A percentile compares a stretch with the other conserved stretches of the same genome.
Evolutionary conservation across 2,329 filamentous ascomycete genomes (phyloP).

Genomic region (Exophiala sp.): DNA sequence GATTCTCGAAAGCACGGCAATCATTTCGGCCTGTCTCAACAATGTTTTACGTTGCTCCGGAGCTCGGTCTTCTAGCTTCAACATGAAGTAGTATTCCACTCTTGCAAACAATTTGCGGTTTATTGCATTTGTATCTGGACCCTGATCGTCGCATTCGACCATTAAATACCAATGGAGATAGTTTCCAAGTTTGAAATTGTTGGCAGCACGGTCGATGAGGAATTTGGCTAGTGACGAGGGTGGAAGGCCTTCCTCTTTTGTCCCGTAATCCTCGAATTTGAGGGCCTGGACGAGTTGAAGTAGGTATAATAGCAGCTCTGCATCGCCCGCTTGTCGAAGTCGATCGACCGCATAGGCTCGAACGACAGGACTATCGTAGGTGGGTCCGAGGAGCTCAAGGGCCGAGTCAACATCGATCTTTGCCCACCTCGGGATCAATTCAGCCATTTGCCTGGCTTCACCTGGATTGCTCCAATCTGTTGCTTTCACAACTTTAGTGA

Average conservation of each 20-base stretch:
- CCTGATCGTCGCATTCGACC: constrained; percentile 88
- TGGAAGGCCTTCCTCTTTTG: constrained; percentile 59
- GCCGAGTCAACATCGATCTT: constrained; percentile 95
- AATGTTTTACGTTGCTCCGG: constrained; percentile 71
- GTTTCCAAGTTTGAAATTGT: constrained; percentile 87
- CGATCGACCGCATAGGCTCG: constrained; percentile 91
- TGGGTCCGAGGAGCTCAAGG: constrained; percentile 85
- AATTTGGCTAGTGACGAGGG: constrained; percentile 88
- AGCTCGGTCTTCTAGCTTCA: constrained; percentile 73
- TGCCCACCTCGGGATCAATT: constrained; percentile 88
- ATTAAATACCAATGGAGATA: constrained; percentile 98
- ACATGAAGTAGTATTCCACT: constrained; percentile 95
- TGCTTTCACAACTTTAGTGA: constrained; percentile 97
- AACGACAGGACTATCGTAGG: constrained; percentile 82
- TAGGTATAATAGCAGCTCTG: constrained; percentile 86
- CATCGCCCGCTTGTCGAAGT: constrained; percentile 84
- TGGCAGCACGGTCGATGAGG: constrained; percentile 79
- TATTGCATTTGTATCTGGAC: constrained; percentile 64
- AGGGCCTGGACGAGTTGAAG: constrained; percentile 92
- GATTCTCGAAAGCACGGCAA: constrained; percentile 81
- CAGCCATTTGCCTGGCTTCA: constrained; percentile 84
- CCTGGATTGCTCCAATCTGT: constrained; percentile 86
- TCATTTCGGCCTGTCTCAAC: constrained; percentile 81
- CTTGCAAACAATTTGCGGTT: constrained; percentile 86
- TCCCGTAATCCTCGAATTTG: constrained; percentile 80